Base-by-base conservation (phyloP, 345 rosid species). In the Brassica napus region DNA sequence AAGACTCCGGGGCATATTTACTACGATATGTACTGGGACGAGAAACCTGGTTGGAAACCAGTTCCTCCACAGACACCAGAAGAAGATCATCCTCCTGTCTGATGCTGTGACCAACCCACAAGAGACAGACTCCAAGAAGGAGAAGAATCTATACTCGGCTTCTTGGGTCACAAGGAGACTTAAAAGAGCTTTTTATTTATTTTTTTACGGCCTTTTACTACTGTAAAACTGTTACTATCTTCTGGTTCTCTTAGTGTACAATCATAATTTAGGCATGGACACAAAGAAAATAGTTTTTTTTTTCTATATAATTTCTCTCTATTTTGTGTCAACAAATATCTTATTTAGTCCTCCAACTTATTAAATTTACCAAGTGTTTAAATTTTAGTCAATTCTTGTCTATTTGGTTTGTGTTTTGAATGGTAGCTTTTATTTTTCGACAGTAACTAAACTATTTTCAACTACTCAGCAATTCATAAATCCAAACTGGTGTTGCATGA, bases 1-100 rank as follows among this genome's bases (percentile, higher is more conserved):
- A 89, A 86, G 75, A 64, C 57, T 65, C 91, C 92, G 0, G 92
- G 94, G 44, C 94, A 89, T 71, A 85, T 92, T 55, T 89, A 89
- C 44, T 92, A 91, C 55, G 96, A 89, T 80, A 89, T 89, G 89
- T 91, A 87, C 73, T 91, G 97, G 97, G 97, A 92, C 14, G 90
- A 91, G 87, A 89, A 91, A 83, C 92, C 94, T 3, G 78, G 44
- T 24, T 91, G 94, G 94, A 91, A 91, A 78, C 88, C 94, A 14
- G 28, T 78, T 54, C 96, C 96, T 8, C 92, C 94, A 23, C 84
- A 83, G 79, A 79, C 86, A 8, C 54, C 83, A 5, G 81, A 75
- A 18, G 91, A 88, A 5, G 96, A 92, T 81, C 91, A 84, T 75
- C 99, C 94, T 55, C 95, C 79, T 21, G 85, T 85, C 82, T 88